A percentile compares a stretch with the other conserved stretches of the same genome.
These are phyloP conservation scores for Leishmania amazonensis DNA, from an alignment of 208 protist genomes.

Conservation along the genomic window DNA sequence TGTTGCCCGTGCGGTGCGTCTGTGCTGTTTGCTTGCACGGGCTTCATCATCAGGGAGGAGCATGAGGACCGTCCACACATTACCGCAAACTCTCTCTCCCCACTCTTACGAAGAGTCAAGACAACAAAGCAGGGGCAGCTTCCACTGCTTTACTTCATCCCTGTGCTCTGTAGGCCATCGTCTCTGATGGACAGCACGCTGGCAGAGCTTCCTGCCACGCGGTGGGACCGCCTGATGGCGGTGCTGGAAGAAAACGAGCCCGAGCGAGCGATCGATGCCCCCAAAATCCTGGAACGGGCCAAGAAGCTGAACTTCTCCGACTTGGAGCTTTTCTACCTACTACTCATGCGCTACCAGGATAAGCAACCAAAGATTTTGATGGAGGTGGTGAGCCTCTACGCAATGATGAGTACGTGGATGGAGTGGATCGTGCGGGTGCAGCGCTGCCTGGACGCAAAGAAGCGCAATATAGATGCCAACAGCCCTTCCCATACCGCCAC, in stretches of 20 bases:
- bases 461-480: constrained; percentile 9
- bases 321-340: constrained; percentile 48
- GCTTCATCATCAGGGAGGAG: background rate
- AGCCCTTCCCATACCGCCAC: background rate
- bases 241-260: constrained; percentile 56
- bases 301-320: constrained; percentile 45
- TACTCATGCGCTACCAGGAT: constrained; percentile 48
- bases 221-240: constrained; percentile 57
- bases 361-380: constrained; percentile 19
- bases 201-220: constrained; percentile 30
- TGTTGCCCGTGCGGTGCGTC: background rate
- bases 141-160: background rate
- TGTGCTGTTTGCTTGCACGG: background rate
- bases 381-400: constrained; percentile 43
- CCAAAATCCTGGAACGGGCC: constrained; percentile 47
- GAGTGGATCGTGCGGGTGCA: constrained; percentile 39
- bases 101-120: background rate
- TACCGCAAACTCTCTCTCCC: background rate
- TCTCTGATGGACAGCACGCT: constrained; percentile 7
- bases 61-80: background rate
- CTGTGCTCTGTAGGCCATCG: background rate
- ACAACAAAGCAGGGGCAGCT: background rate
- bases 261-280: constrained; percentile 49
- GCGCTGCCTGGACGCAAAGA: constrained; percentile 29
- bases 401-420: constrained; percentile 51